phyloP scores from a whole-genome alignment of 2,329 filamentous ascomycete species.

The Aspergillus terreus region DNA sequence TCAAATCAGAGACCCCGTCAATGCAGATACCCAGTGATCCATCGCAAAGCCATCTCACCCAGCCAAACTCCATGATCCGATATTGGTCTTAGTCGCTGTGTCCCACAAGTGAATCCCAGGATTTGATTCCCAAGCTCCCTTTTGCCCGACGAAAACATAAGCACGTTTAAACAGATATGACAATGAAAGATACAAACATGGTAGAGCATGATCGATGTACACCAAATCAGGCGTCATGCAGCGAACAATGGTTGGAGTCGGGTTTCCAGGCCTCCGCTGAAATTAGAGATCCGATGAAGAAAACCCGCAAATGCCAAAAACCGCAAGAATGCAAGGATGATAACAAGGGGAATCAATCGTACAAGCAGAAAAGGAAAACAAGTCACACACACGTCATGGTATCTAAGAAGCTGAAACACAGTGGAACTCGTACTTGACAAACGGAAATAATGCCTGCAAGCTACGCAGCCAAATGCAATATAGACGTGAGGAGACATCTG shows the following conservation, averaged over 20 bases:
- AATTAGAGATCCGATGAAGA: conserved; percentile 7
- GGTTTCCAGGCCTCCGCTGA: background rate
- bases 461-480: conserved; percentile 4
- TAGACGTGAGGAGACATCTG: conserved; percentile 4
- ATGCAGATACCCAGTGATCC: background rate
- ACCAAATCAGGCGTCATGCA: conserved; percentile 7
- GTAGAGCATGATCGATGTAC: conserved; percentile 8
- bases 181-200: background rate
- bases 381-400: conserved; percentile 17
- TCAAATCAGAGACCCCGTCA: background rate
- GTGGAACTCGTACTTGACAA: conserved; percentile 10
- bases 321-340: conserved; percentile 3
- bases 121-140: background rate
- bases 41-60: background rate
- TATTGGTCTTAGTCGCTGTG: background rate
- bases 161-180: conserved; percentile 4
- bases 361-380: conserved; percentile 9
- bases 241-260: background rate
- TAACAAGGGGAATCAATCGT: conserved; percentile 16
- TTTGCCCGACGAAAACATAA: conserved; percentile 1
- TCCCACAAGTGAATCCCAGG: background rate
- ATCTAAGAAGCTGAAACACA: conserved; percentile 18
- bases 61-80: background rate
- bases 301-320: conserved; percentile 2
- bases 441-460: conserved; percentile 11